Percentiles rank a stretch among this genome's conserved stretches.
Conservation (phyloP, 352 stramenopile genomes). For the Globisporangium lucens region DNA sequence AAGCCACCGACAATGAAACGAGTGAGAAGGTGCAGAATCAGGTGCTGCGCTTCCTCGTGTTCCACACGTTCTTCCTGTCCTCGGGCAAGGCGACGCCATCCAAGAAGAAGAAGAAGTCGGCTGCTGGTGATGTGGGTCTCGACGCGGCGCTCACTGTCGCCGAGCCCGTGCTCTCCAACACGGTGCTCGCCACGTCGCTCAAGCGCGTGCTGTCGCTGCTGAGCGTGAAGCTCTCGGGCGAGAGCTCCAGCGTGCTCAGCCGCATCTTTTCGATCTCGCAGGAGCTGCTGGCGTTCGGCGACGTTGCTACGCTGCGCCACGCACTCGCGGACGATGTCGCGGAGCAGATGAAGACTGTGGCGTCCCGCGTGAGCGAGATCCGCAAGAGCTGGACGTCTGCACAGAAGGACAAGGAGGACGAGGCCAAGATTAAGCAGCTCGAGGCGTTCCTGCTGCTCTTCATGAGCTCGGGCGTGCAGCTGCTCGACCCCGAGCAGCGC, state of each 20-base stretch:
- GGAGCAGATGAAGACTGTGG: conserved; percentile 32
- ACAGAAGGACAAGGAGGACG: conserved; percentile 3
- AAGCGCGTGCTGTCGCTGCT: conserved; percentile 70
- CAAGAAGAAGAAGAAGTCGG: conserved; percentile 55
- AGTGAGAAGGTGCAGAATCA: conserved; percentile 30
- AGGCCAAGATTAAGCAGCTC: conserved; percentile 32
- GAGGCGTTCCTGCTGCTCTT: conserved; percentile 74
- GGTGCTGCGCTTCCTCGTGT: conserved; percentile 60
- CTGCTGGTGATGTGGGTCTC: conserved; percentile 23
- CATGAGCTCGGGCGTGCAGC: conserved; percentile 69
- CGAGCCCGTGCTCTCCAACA: conserved; percentile 44
- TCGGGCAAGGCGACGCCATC: conserved; percentile 27
- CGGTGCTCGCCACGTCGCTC: conserved; percentile 41
- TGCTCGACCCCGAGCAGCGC: conserved; percentile 67
- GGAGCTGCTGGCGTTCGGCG: conserved; percentile 29
- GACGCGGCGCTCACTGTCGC: conserved; percentile 17
- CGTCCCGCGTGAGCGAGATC: conserved; percentile 30
- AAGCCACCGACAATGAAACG: conserved; percentile 16
- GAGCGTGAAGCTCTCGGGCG: conserved; percentile 48
- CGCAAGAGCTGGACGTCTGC: conserved; percentile 23
- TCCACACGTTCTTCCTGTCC: conserved; percentile 64
- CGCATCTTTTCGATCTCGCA: conserved; percentile 42
- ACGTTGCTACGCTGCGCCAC: conserved; percentile 31
- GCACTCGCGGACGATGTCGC: conserved; percentile 34
- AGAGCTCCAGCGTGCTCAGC: conserved; percentile 39